Conservation (phyloP, 192 early-diverging fungal species). For the Coemansia nantahalensis region DNA sequence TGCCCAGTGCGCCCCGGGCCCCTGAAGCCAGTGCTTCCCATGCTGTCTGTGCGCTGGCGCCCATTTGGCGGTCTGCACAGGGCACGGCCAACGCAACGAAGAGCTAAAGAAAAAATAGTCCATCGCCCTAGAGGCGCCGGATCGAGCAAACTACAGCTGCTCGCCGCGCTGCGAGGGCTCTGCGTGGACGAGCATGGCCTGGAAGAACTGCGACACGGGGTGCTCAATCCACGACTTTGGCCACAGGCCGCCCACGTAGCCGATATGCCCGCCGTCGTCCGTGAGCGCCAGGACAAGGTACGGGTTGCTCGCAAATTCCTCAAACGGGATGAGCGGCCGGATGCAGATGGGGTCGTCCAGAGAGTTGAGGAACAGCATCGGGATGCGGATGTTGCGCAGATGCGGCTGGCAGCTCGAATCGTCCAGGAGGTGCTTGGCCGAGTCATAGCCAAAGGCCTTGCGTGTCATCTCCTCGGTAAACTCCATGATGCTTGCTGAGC, state of each 20-base stretch:
- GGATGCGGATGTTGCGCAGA: conserved; percentile 67
- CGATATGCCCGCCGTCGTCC: conserved; percentile 84
- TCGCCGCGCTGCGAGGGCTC: no score
- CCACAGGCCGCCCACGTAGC: conserved; percentile 56
- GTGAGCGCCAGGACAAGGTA: conserved; percentile 78
- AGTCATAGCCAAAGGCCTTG: conserved; percentile 71
- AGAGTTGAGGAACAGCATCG: conserved; percentile 80
- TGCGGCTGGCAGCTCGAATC: conserved; percentile 61
- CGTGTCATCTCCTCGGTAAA: conserved; percentile 84
- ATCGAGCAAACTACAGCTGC: no score
- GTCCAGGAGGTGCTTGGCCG: conserved; percentile 78
- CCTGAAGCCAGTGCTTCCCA: no score
- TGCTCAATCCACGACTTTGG: conserved; percentile 49
- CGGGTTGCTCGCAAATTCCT: conserved; percentile 76
- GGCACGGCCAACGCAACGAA: no score
- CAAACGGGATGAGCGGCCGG: conserved; percentile 63
- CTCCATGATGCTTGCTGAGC: conserved; percentile 64
- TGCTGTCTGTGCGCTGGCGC: no score
- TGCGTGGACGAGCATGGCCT: conserved; percentile 11
- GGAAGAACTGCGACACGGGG: conserved; percentile 48
- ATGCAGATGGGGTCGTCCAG: conserved; percentile 87
- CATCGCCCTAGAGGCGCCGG: no score
- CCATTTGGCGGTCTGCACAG: no score
- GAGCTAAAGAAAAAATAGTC: no score
- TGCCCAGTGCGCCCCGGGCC: no score